A percentile compares a stretch with the other conserved stretches of the same genome.
Evolutionary conservation across 2,329 filamentous ascomycete genomes (phyloP).

Genomic region (Apiospora rasikravindrae): DNA sequence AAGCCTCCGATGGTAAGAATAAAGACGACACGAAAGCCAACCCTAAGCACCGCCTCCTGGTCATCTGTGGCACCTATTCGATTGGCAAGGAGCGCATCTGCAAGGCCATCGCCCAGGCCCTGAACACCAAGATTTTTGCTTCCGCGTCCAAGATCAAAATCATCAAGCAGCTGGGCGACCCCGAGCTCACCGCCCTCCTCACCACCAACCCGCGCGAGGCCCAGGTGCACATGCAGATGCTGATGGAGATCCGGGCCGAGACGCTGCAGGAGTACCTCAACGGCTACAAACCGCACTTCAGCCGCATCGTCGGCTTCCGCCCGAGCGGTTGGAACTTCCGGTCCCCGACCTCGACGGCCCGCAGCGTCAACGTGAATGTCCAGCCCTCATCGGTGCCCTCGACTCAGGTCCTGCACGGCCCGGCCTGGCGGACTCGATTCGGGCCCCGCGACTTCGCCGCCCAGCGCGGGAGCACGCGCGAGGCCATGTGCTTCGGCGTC

Average conservation of each 20-base stretch:
- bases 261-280: conserved; percentile 89
- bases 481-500: conserved; percentile 89
- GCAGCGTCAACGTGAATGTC: conserved; percentile 59
- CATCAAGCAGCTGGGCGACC: conserved; percentile 82
- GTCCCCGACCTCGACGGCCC: conserved; percentile 65
- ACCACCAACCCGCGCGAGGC: conserved; percentile 82
- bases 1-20: conserved; percentile 12
- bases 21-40: conserved; percentile 16
- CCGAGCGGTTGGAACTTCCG: conserved; percentile 95
- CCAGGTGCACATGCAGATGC: conserved; percentile 96
- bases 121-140: conserved; percentile 89
- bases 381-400: conserved; percentile 56
- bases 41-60: conserved; percentile 72
- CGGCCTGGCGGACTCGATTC: conserved; percentile 79
- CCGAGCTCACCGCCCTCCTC: conserved; percentile 77
- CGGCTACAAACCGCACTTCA: conserved; percentile 80
- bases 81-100: conserved; percentile 98
- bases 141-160: conserved; percentile 83
- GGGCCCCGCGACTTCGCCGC: conserved; percentile 73
- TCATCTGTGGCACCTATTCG: conserved; percentile 95
- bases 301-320: conserved; percentile 85
- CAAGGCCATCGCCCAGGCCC: conserved; percentile 84
- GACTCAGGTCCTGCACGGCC: conserved; percentile 57
- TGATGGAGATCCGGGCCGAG: conserved; percentile 92
- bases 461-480: conserved; percentile 81